A percentile compares a stretch with the other conserved stretches of the same genome.
phyloP scores from a whole-genome alignment of 2,329 filamentous ascomycete genomes.

The Paraphaeosphaeria sporulosa region DNA sequence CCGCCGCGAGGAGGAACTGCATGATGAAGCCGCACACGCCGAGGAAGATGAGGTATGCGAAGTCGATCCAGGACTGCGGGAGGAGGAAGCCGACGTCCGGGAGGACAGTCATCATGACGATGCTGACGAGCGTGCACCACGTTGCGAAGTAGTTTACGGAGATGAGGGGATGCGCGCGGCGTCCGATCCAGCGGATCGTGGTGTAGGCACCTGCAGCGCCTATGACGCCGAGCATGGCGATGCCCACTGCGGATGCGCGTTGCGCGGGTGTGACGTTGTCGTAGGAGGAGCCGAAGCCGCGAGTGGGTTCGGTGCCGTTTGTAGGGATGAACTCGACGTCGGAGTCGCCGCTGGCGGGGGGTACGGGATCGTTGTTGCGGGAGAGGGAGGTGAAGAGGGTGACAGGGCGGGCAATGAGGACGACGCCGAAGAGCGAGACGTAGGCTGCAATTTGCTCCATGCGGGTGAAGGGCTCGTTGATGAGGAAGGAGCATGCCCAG shows the following conservation, averaged over 20 bases:
- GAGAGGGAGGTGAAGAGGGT: slow-evolving; percentile 59
- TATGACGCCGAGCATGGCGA: slow-evolving; percentile 78
- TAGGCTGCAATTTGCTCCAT: slow-evolving; percentile 79
- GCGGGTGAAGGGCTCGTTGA: slow-evolving; percentile 79
- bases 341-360: slow-evolving; percentile 42
- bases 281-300: slow-evolving; percentile 46
- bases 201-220: slow-evolving; percentile 79
- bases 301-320: slow-evolving; percentile 32
- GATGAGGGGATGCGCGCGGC: slow-evolving; percentile 80
- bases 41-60: slow-evolving; percentile 72
- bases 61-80: slow-evolving; percentile 64
- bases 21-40: slow-evolving; percentile 80
- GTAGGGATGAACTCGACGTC: slow-evolving; percentile 40
- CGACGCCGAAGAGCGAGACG: slow-evolving; percentile 78
- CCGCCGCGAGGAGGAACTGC: slow-evolving; percentile 85
- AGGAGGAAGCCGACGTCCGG: slow-evolving; percentile 66
- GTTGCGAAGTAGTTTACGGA: slow-evolving; percentile 84
- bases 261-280: slow-evolving; percentile 65
- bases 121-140: slow-evolving; percentile 73
- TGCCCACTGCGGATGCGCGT: slow-evolving; percentile 72
- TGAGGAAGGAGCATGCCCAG: slow-evolving; percentile 78
- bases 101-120: slow-evolving; percentile 64
- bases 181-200: slow-evolving; percentile 79
- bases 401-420: slow-evolving; percentile 80
- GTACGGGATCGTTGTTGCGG: slow-evolving; percentile 29